phyloP scores from a whole-genome alignment of 805 yeast genomes.

The Wickerhamomyces rabaulensis region DNA sequence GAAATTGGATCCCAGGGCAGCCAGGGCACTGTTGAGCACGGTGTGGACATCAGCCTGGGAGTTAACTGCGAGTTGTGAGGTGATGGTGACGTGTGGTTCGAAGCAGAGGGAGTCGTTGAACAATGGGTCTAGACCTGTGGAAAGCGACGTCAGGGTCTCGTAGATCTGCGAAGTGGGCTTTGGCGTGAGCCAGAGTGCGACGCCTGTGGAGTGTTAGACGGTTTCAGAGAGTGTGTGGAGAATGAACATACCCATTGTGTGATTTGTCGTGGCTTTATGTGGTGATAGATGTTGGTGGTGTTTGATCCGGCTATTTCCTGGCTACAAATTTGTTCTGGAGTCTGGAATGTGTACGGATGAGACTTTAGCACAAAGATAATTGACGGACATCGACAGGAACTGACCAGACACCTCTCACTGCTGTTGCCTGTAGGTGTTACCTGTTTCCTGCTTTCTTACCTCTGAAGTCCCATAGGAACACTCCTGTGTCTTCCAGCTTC shows the following conservation, averaged over 20 bases:
- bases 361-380: too few relatives aligned
- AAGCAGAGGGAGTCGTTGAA: constrained; percentile 66
- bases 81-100: constrained; percentile 75
- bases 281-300: too few relatives aligned
- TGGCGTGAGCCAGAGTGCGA: constrained; percentile 78
- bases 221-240: background rate
- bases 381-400: too few relatives aligned
- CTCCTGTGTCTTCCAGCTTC: too few relatives aligned
- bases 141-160: constrained; percentile 53
- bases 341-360: too few relatives aligned
- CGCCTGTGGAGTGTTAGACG: constrained; percentile 9
- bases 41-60: constrained; percentile 52
- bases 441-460: too few relatives aligned
- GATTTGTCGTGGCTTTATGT: background rate
- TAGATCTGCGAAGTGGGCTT: constrained; percentile 44
- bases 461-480: too few relatives aligned
- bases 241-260: constrained; percentile 7
- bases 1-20: constrained; percentile 37
- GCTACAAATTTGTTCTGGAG: too few relatives aligned
- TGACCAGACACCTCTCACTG: too few relatives aligned
- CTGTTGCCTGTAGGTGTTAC: too few relatives aligned
- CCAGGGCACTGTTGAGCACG: constrained; percentile 51
- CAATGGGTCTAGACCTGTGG: constrained; percentile 62
- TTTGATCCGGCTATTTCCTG: too few relatives aligned
- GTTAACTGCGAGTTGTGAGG: constrained; percentile 50